A percentile compares a stretch with the other conserved stretches of the same genome.
Conservation (phyloP, 176 grass and related monocot species). For the Triticum dicoccoides region DNA sequence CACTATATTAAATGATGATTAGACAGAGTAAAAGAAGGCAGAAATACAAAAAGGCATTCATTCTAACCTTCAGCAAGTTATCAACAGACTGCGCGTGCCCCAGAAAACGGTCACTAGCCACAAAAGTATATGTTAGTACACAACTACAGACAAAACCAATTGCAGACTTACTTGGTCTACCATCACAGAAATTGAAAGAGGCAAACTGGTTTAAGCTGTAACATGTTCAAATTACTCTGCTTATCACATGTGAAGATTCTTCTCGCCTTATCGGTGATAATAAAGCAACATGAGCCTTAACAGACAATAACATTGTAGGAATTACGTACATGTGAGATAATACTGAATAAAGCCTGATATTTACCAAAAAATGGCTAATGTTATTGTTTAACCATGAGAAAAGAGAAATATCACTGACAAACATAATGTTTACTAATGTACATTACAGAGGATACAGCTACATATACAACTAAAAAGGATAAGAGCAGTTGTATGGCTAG, state of each 20-base stretch:
- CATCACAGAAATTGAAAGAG: slow-evolving; percentile 1
- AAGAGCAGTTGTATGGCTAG: not conserved
- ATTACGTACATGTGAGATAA: not conserved
- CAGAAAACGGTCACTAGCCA: slow-evolving; percentile 82
- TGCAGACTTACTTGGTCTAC: not conserved
- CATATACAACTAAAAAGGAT: not conserved
- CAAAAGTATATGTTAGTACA: slow-evolving; percentile 29
- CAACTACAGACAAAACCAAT: not conserved
- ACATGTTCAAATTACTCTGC: not conserved
- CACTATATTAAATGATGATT: not conserved
- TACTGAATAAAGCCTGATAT: not conserved
- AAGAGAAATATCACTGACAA: not conserved
- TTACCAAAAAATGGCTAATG: not conserved
- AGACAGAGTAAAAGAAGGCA: not conserved
- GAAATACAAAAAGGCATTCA: not conserved
- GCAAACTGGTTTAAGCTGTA: not conserved
- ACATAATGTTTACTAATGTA: not conserved
- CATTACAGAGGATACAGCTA: not conserved
- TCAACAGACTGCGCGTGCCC: slow-evolving; percentile 88
- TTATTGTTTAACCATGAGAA: not conserved
- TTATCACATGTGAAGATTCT: not conserved
- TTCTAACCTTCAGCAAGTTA: slow-evolving; percentile 84
- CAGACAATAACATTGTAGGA: not conserved
- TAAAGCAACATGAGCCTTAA: not conserved
- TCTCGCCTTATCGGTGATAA: not conserved